Evolutionary conservation across 2,329 filamentous ascomycete genomes (phyloP), one percentile per base, ranked within the genome.

Genomic region (Calonectria leucothoes): DNA sequence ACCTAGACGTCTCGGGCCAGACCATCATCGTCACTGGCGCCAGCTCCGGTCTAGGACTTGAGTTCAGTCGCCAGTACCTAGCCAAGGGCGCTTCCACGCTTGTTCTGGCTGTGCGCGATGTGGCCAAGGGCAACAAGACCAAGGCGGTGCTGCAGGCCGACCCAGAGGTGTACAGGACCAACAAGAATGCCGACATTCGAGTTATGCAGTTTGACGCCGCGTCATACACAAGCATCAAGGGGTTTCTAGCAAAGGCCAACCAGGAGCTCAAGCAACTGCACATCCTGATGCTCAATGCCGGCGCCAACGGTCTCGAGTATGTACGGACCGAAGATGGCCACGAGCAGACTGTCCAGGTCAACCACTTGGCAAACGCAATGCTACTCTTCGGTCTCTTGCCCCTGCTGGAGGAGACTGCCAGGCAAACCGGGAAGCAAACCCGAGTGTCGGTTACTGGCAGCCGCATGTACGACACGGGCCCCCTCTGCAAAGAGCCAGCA

Each of bases 1-100:
- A 67, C 37, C 67, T 77, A 5, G 59, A 81, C 57, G 69, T 81
- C 17, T 14, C 23, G 33, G 78, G 78, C 31, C 75, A 83, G 49
- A 84, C 81, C 0, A 77, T 84, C 65, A 81, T 88, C 37, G 81
- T 88, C 55, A 87, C 86, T 0, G 87, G 86, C 15, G 81, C 85
- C 55, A 88, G 86, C 72, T 80, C 79, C 5, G 86, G 87, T 2
- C 77, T 88, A 0, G 86, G 86, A 1, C 78, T 85, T 1, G 86
- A 86, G 72, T 81, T 85, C 0, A 81, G 82, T 15, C 79, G 81
- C 1, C 84, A 88, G 48, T 79, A 87, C 3, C 80, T 85, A 14
- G 57, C 49, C 0, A 81, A 85, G 1, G 82, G 83, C 0, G 75
- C 83, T 6, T 76, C 80, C 1, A 83, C 79, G 17, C 77, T 88